Base-by-base conservation (phyloP, 192 early-diverging fungal species). In the Jimgerdemannia flammicorona region DNA sequence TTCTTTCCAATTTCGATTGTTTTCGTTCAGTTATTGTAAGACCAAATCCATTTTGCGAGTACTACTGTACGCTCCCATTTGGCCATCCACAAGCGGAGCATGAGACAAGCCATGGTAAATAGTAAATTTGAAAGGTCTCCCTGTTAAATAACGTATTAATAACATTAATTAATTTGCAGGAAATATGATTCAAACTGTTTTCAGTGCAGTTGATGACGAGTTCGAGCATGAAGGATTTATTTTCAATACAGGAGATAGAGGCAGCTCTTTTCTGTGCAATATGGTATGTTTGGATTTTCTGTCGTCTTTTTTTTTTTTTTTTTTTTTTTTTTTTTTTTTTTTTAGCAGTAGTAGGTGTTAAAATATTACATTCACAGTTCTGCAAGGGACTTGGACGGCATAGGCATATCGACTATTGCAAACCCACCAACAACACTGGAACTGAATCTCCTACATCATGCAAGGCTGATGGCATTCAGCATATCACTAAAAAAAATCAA, bases 171-270 rank as follows among this genome's bases (percentile, higher is more conserved):
- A 59, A 59, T 10, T 14, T 14, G 80, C 81, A 43, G 81, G 81
- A 84, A 84, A 84, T 64, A 82, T 82, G 81, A 43, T 75, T 18
- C 49, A 80, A 40, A 83, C 81, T 39, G 66, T 66, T 14, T 82
- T 82, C 49, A 67, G 81, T 3, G 68, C 59, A 18, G 68, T 70
- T 40, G 81, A 82, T 11, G 75, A 73, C 10, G 79, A 77, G 64
- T 81, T 83, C 63, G 81, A 82, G 69, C 77, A 59, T 59, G 2
- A 59, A 59, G 49, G 49, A 3, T 72, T 84, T 64, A 73, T 41
- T 39, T 83, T 84, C 39, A 81, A 64, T 63, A 70, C 64, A 6
- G 83, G 83, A 39, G 82, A 83, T 40, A 11, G 49, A 43, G 81
- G 81, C 4, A 69, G 64, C 40, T 66, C 70, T 39, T 79, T 72